These are phyloP conservation scores for Xanthoconium separans DNA, from an alignment of 1,284 basidiomycete genomes.

Conservation along the genomic window DNA sequence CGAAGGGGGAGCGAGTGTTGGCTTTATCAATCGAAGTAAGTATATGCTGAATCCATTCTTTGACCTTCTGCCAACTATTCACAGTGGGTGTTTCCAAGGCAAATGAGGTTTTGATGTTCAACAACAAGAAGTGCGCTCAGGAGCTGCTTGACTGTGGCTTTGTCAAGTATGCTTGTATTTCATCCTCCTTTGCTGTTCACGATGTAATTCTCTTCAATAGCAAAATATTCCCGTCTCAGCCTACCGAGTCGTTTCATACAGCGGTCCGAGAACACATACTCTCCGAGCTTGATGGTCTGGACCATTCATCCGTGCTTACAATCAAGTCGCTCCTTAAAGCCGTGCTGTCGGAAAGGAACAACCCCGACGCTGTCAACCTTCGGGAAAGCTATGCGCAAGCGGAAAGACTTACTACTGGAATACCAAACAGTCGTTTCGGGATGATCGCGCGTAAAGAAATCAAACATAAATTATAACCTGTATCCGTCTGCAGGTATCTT, in stretches of 20 bases:
- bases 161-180: constrained; percentile 50
- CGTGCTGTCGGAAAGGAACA: constrained; percentile 60
- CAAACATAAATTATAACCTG: constrained; percentile 55
- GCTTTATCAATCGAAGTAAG: constrained; percentile 62
- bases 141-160: constrained; percentile 63
- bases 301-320: constrained; percentile 50
- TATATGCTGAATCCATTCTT: not conserved
- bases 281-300: constrained; percentile 54
- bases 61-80: not conserved
- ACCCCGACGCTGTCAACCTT: constrained; percentile 63
- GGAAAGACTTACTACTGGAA: constrained; percentile 57
- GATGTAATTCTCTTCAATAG: constrained; percentile 34
- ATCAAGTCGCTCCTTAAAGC: constrained; percentile 56
- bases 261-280: constrained; percentile 48
- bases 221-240: constrained; percentile 57
- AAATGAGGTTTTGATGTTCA: constrained; percentile 67
- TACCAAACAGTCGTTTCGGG: constrained; percentile 53
- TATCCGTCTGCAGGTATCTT: not conserved
- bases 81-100: constrained; percentile 67
- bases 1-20: constrained; percentile 68
- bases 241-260: constrained; percentile 52
- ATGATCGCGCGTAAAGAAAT: constrained; percentile 63
- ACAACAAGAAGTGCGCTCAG: constrained; percentile 60
- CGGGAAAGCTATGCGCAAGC: constrained; percentile 72
- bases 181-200: not conserved